Evolutionary conservation across 148 eudicot genomes (phyloP).

Genomic region (Chenopodium album): DNA sequence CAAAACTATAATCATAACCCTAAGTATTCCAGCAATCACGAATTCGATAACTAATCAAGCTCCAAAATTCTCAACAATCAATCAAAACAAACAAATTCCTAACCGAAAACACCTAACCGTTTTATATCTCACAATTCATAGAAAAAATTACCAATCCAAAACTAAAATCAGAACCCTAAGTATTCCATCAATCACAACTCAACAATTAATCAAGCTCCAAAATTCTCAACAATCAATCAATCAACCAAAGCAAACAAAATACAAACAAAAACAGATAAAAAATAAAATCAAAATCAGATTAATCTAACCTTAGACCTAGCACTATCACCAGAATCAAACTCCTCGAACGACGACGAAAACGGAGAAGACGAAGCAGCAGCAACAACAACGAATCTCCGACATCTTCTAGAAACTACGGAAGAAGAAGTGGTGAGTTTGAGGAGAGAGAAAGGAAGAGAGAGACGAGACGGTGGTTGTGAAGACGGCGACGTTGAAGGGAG

Average conservation of each 20-base stretch:
- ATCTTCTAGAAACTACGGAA: conserved; percentile 23
- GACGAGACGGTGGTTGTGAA: not conserved
- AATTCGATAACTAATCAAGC: too few species aligned
- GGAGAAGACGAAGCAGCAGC: conserved; percentile 25
- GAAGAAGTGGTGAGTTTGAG: conserved; percentile 17
- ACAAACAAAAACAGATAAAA: too few species aligned
- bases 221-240: too few species aligned
- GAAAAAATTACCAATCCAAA: too few species aligned
- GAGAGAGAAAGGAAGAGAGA: conserved; percentile 25
- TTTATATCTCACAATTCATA: too few species aligned
- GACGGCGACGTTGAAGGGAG: conserved; percentile 18
- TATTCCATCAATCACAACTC: too few species aligned
- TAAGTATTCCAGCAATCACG: too few species aligned
- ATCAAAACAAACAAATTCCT: not conserved
- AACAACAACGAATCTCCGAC: conserved; percentile 33
- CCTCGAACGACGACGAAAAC: conserved; percentile 39
- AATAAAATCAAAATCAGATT: too few species aligned
- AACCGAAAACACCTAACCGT: not conserved
- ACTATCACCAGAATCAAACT: conserved; percentile 26
- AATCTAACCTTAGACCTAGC: conserved; percentile 3
- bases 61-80: too few species aligned
- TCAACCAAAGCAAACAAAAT: not conserved
- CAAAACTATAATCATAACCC: too few species aligned
- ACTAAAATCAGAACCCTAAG: too few species aligned
- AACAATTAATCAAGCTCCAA: too few species aligned